Evolutionary conservation across 164 flowering plant genomes (phyloP), one percentile per base, ranked within the genome.

Genomic region (Vitis rupestris): DNA sequence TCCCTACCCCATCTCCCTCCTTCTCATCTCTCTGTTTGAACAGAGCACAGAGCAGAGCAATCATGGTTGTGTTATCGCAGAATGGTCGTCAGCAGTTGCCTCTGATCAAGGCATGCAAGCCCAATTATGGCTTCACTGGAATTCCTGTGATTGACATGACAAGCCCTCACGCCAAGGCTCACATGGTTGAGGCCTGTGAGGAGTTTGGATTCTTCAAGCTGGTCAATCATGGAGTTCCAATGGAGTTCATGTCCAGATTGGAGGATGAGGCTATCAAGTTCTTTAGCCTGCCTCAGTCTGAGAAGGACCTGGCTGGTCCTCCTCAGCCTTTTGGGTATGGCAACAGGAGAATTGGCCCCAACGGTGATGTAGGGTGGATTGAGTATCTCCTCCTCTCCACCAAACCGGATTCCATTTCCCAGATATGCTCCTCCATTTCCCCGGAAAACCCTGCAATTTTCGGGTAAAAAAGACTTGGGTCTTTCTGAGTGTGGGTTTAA

Each of bases 321-420:
- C 74, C 97, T 15, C 74, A 79, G 73, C 95, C 99, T 2, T 86
- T 84, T 66, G 98, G 98, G 10, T 94, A 91, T 69, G 98, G 97
- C 4, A 90, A 72, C 81, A 91, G 77, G 75, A 76, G 70, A 58
- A 91, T 93, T 72, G 99, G 99, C 7, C 84, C 81, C 2, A 91
- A 88, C 69, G 99, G 99, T 9, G 99, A 95, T 76, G 84, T 91
- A 37, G 99, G 99, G 19, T 93, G 98, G 98, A 67, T 95, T 69
- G 99, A 95, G 61, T 95, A 91, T 70, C 85, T 95, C 31, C 86
- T 95, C 70, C 73, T 90, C 70, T 77, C 71, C 65, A 65, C 84
- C 68, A 81, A 82, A 50, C 83, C 82, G 52, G 73, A 83, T 5
- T 47, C 73, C 70, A 49, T 72, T 59, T 79, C 84, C 64, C 79